Evolutionary conservation across 805 yeast genomes (phyloP).

Genomic region (Candida ponderosae): DNA sequence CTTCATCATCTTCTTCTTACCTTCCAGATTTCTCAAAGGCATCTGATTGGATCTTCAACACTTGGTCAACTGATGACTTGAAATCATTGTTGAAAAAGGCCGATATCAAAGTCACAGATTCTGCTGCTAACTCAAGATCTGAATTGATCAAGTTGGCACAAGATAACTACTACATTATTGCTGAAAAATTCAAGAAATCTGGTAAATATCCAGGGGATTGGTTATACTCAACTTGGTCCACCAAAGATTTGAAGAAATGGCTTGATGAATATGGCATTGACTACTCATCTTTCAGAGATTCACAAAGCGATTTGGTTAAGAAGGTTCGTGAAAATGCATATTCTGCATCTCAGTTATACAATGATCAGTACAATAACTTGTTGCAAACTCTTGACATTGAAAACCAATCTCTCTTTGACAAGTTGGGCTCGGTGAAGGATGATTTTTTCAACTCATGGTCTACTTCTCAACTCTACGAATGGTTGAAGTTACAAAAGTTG

Average conservation of each 20-base stretch:
- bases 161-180: conserved; percentile 31
- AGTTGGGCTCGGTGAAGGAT: conserved; percentile 31
- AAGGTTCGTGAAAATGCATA: conserved; percentile 38
- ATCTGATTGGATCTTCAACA: conserved; percentile 38
- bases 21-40: background rate
- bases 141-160: conserved; percentile 34
- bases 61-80: conserved; percentile 33
- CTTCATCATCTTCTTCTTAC: background rate
- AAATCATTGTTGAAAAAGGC: conserved; percentile 24
- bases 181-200: conserved; percentile 26
- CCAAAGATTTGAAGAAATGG: conserved; percentile 41
- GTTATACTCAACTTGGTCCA: conserved; percentile 48
- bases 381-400: conserved; percentile 32
- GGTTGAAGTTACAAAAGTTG: conserved; percentile 41
- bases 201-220: conserved; percentile 43
- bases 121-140: conserved; percentile 23
- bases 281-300: conserved; percentile 26
- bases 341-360: conserved; percentile 30
- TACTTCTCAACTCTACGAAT: conserved; percentile 43
- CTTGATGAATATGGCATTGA: conserved; percentile 36
- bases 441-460: conserved; percentile 45
- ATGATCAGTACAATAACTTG: conserved; percentile 30
- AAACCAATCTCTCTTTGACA: conserved; percentile 27
- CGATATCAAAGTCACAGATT: conserved; percentile 21
- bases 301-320: conserved; percentile 38